A percentile compares a stretch with the other conserved stretches of the same genome.
These are phyloP conservation scores for Cryptococcus sp. DNA, from an alignment of 1,284 basidiomycete genomes.

Conservation along the genomic window DNA sequence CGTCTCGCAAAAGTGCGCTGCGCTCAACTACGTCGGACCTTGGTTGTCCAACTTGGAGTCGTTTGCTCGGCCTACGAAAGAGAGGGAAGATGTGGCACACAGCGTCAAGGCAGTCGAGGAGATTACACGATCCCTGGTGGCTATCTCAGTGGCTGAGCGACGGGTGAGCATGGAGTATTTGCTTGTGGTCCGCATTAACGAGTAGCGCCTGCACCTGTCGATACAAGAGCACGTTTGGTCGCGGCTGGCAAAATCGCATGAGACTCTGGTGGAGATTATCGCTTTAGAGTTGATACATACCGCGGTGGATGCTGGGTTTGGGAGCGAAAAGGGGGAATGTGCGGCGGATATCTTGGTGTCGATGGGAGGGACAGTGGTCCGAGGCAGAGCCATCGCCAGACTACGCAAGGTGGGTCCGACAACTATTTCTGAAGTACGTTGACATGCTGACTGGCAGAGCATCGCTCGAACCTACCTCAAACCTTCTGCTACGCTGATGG, in stretches of 20 bases:
- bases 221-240: slow-evolving; percentile 70
- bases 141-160: slow-evolving; percentile 63
- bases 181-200: not conserved
- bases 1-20: slow-evolving; percentile 61
- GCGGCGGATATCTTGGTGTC: slow-evolving; percentile 68
- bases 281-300: slow-evolving; percentile 71
- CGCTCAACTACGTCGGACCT: slow-evolving; percentile 71
- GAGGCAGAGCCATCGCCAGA: slow-evolving; percentile 68
- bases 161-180: slow-evolving; percentile 51
- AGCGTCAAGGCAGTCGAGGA: slow-evolving; percentile 55
- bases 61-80: slow-evolving; percentile 64
- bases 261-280: slow-evolving; percentile 61
- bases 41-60: slow-evolving; percentile 74
- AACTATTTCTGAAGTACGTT: not conserved
- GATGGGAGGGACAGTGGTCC: slow-evolving; percentile 67
- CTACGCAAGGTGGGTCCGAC: slow-evolving; percentile 60
- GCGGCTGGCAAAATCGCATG: slow-evolving; percentile 64
- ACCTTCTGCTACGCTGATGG: slow-evolving; percentile 57
- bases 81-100: slow-evolving; percentile 27
- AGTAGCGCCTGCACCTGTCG: slow-evolving; percentile 57
- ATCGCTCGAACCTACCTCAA: slow-evolving; percentile 66
- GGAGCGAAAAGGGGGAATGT: slow-evolving; percentile 66
- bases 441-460: slow-evolving; percentile 49
- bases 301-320: slow-evolving; percentile 72
- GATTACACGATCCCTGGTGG: slow-evolving; percentile 67